Evolutionary conservation across 2,329 filamentous ascomycete species (phyloP), one percentile per base, ranked within the genome.

Genomic region (Aspergillus ibericus): DNA sequence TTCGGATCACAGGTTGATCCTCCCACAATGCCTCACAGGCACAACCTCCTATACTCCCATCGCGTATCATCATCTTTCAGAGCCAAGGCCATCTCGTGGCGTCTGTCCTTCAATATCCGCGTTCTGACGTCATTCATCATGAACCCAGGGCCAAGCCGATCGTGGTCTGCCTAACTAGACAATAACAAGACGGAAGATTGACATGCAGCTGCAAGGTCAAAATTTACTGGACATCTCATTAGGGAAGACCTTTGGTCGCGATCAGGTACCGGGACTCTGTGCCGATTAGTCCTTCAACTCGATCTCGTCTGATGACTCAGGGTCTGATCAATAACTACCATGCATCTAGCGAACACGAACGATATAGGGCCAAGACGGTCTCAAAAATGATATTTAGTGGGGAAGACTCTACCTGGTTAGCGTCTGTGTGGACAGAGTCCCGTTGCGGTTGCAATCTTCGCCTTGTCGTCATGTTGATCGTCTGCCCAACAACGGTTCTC

Each of bases 351-450:
- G 42, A 47, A n/a, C 20, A 29, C 42, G 20, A 29, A 47, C 15
- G 22, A 47, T 16, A 7, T 18, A 10, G 16, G 15, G 25, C 8
- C 36, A 18, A 16, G 44, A 9, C 25, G n/a, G 40, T 56, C 34
- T 49, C 48, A 32, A 27, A 46, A 40, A 16, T 38, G 53, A 40
- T 20, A 38, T 53, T 56, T 49, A 29, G 48, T 48, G 53, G 57
- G 29, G 22, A 53, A 16, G 52, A 27, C 44, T 48, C 12, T 29
- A 32, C 25, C 27, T n/a, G 44, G 44, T 29, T 48, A 48, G 44
- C 44, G 22, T 16, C 15, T 47, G 22, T 8, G 44, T 47, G 42
- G 42, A n/a, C n/a, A 27, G 13, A 36, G 16, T 29, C 46, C 35
- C 42, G 44, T 55, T 48, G 18, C 15, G 53, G 25, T n/a, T 53